phyloP scores from a whole-genome alignment of 345 rosid genomes.

The Cardamine chenopodiifolia region DNA sequence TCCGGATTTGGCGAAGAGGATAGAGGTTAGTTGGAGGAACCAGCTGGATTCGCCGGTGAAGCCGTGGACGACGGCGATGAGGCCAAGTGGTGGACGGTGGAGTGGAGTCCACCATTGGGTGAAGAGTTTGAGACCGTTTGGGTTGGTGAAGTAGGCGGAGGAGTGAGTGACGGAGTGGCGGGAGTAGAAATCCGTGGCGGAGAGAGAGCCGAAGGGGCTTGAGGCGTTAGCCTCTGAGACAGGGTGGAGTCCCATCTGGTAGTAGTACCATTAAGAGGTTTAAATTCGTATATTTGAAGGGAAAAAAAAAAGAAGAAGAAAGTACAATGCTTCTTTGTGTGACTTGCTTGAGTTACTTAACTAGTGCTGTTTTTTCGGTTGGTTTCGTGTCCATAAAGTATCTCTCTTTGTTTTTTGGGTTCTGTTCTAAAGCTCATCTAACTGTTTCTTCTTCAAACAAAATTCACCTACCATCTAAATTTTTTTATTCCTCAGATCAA shows the following conservation, averaged over 20 bases:
- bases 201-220: constrained; percentile 67
- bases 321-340: constrained; percentile 35
- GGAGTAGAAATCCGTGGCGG: constrained; percentile 73
- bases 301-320: neutral
- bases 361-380: constrained; percentile 26
- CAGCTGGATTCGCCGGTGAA: constrained; percentile 92
- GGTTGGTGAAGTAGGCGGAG: constrained; percentile 68
- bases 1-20: constrained; percentile 78
- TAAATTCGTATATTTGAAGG: constrained; percentile 34
- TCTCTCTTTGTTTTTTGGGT: neutral
- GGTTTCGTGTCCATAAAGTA: constrained; percentile 15
- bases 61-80: constrained; percentile 87
- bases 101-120: constrained; percentile 89
- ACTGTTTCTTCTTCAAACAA: neutral
- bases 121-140: constrained; percentile 75
- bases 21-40: constrained; percentile 68
- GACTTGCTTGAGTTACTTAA: constrained; percentile 7
- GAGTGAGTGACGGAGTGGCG: constrained; percentile 73
- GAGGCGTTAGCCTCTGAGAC: constrained; percentile 63
- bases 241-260: constrained; percentile 64
- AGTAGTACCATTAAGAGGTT: constrained; percentile 13
- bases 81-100: constrained; percentile 51
- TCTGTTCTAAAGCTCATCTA: neutral
- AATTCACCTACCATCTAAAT: neutral
- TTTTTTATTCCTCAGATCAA: neutral